Base-by-base conservation (phyloP, 2,329 filamentous ascomycete species). In the Scleromitrula shiraiana region DNA sequence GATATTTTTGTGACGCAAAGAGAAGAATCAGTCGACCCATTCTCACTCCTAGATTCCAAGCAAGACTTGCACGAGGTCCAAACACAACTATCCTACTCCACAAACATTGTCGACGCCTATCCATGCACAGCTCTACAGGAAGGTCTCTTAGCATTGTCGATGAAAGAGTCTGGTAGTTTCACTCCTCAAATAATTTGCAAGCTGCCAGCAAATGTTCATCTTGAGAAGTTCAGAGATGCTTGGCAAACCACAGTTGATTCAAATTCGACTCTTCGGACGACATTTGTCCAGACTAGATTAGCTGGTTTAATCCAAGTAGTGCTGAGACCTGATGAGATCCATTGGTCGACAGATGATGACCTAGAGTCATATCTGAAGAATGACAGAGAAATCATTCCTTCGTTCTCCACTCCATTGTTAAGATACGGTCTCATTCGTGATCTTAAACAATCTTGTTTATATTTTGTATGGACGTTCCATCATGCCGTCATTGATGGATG, bases 401-500 rank as follows among this genome's bases (percentile, higher is more conserved):
- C 30, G 15, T 49, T 27, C 35, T 47, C 37, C 54, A 50, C 49
- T 49, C 53, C 14, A 49, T 54, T 36, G 33, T 56, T 33, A 35
- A 22, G 42, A 36, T 45, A 45, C 32, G 32, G 42, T 17, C 22
- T 45, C 10, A 20, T 45, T 10, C 10, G 35, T 30, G 8, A 44
- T 27, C 9, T 3, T 22, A 15, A 43, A 8, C 46, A 45, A 29
- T 37, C 61, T 23, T 41, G 41, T 20, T 64, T 38, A 10, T 62
- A 67, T 54, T 76, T 77, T 49, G 68, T 77, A 15, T 61, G 75
- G 50, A 73, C 72, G 1, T 73, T 76, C 64, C 75, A 78, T 52
- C 76, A 79, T 54, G 72, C 70, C 4, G 56, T 78, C 0, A 78
- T 78, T 50, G 75, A 79, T 44, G 75, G 75, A 15, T 77, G 74